A percentile compares a stretch with the other conserved stretches of the same genome.
phyloP scores from a whole-genome alignment of 2,329 filamentous ascomycete species.

The Fusarium sterilihyphosum region DNA sequence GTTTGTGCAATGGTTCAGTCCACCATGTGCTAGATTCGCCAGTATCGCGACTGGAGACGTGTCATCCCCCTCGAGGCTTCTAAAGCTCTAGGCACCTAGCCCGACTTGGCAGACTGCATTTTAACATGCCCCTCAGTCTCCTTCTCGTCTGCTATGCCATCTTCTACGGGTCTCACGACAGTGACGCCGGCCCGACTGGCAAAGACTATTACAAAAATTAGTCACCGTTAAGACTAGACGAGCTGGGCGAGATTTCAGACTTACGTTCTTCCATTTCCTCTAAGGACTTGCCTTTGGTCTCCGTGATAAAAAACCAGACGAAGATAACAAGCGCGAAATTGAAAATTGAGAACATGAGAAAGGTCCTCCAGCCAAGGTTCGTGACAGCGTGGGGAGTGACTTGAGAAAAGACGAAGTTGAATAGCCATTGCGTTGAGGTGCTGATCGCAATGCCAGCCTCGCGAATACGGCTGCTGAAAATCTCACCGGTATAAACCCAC shows the following conservation, averaged over 20 bases:
- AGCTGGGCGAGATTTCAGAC: not conserved
- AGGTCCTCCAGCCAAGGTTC: not conserved
- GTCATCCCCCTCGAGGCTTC: rapidly evolving
- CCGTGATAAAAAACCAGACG: not conserved
- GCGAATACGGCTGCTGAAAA: not conserved
- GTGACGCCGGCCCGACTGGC: not conserved
- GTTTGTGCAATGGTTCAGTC: not conserved
- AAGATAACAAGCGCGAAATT: not conserved
- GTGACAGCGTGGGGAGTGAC: not conserved
- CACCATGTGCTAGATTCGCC: too few species aligned
- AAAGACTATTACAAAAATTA: not conserved
- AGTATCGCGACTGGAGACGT: not conserved
- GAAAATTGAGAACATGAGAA: not conserved
- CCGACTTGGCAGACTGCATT: not conserved
- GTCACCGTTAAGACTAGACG: too few species aligned
- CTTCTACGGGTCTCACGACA: not conserved
- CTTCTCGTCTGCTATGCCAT: not conserved
- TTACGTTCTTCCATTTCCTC: not conserved
- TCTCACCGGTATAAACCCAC: not conserved
- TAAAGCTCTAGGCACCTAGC: not conserved
- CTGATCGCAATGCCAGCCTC: not conserved
- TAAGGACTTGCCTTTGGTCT: not conserved
- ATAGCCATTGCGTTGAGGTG: not conserved
- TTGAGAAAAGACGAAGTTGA: not conserved
- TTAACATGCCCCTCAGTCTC: not conserved